Evolutionary conservation across 2,329 filamentous ascomycete species (phyloP), one percentile per base, ranked within the genome.

Genomic region (Calonectria pseudoturangicola): DNA sequence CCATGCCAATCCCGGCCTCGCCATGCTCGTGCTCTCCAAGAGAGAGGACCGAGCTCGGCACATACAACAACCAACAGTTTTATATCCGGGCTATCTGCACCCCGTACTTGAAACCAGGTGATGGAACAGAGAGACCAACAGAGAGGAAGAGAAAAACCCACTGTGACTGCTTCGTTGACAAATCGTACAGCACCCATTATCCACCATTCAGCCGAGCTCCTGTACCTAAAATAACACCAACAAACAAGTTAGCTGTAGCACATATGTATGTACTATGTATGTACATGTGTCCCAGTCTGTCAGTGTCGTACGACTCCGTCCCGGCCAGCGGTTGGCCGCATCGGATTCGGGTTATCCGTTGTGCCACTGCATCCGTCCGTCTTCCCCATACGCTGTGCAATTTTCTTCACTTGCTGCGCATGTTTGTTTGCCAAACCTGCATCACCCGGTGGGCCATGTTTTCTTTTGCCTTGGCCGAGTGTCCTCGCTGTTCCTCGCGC

Each of bases 241-340:
- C 33, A 36, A 36, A 36, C 33, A 33, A 33, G 30, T 33, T 10
- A 36, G 33, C 16, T 30, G 27, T 51, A 30, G 48, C 25, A 60
- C 25, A 45, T 62, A 62, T 62, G 39, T 28, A 62, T 60, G 56
- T 60, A 27, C 25, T 15, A 15, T 41, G 48, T 51, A 51, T 51
- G 48, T 51, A 10, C 27, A 27, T 30, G 25, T 18, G 48, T 21
- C 30, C 51, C 16, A 56, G 30, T 47, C 41, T 47, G 58, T 41
- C 58, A 36, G 28, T 48, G 60, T 64, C 60, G 60, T 64, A 64
- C 60, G 60, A 64, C 60, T 64, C 60, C 10, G 3, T 39, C 33
- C 48, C 15, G 25, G 16, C 13, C 48, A 30, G 3, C 27, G 48
- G 48, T 15, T 28, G 27, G 27, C 12, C 16, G 48, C 48, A 51